Percentiles rank a stretch among this genome's conserved stretches.
These are phyloP conservation scores for Arctostaphylos glauca DNA, from an alignment of 148 eudicot species.

Conservation along the genomic window DNA sequence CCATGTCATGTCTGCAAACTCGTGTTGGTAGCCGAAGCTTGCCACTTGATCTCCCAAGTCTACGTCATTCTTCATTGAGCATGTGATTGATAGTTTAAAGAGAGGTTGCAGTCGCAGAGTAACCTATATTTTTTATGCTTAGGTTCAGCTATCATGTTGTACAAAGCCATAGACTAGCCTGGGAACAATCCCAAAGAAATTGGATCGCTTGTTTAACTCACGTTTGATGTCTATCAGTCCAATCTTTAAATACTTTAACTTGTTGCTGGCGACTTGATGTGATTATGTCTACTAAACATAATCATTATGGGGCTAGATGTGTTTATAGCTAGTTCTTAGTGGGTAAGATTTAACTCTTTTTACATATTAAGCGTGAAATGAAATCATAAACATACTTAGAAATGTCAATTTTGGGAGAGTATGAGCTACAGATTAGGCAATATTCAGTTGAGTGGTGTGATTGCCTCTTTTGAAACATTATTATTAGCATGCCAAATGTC, in stretches of 20 bases:
- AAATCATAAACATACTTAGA: background rate
- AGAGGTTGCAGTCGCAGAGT: constrained; percentile 56
- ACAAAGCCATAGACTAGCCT: too few relatives aligned
- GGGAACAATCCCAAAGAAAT: background rate
- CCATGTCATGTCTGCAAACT: constrained; percentile 73
- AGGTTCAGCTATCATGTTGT: background rate
- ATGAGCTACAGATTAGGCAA: background rate
- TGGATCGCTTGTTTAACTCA: background rate
- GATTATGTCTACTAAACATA: too few relatives aligned
- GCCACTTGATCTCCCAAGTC: constrained; percentile 48
- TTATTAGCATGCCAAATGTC: background rate
- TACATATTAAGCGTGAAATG: background rate
- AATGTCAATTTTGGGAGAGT: background rate
- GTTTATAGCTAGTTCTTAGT: too few relatives aligned
- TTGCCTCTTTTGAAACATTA: background rate
- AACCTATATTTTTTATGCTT: constrained; percentile 30
- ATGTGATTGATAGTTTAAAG: constrained; percentile 59
- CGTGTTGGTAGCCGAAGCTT: constrained; percentile 51
- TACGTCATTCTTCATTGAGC: constrained; percentile 27
- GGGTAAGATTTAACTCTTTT: too few relatives aligned
- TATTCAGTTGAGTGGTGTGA: background rate
- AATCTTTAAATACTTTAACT: background rate
- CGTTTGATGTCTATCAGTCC: background rate
- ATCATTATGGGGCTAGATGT: background rate
- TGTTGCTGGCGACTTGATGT: background rate